phyloP scores from a whole-genome alignment of 257 asterid genomes.

The Avicennia marina region DNA sequence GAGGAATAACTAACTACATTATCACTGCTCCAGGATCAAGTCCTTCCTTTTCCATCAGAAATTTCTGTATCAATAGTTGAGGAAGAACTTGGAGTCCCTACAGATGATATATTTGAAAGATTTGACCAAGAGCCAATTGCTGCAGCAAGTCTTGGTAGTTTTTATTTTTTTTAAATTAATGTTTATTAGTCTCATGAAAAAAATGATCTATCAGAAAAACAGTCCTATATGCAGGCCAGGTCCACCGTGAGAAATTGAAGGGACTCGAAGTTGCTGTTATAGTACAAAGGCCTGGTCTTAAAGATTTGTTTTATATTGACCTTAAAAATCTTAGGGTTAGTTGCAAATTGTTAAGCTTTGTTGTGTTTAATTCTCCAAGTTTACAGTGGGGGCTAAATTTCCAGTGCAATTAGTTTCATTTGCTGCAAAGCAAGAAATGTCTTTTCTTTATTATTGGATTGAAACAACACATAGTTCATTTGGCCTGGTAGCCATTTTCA shows the following conservation, averaged over 20 bases:
- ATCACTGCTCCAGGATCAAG: no score
- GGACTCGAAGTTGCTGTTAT: no score
- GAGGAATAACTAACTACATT: no score
- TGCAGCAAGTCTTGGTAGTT: slow-evolving; percentile 91
- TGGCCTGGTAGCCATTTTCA: not conserved
- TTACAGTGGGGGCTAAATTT: not conserved
- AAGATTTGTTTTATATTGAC: no score
- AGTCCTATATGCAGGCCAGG: slow-evolving; percentile 66
- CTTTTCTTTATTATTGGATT: not conserved
- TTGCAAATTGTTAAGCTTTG: slow-evolving; percentile 8
- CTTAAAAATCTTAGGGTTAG: no score
- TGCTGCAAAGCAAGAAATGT: not conserved
- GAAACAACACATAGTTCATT: not conserved
- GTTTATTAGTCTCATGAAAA: not conserved
- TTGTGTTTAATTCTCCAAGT: not conserved
- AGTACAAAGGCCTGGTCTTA: no score
- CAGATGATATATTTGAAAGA: slow-evolving; percentile 54
- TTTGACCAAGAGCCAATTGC: slow-evolving; percentile 89
- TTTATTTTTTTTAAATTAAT: not conserved
- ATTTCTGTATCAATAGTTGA: slow-evolving; percentile 75
- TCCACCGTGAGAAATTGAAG: no score
- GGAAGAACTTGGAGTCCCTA: slow-evolving; percentile 72
- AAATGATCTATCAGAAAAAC: not conserved
- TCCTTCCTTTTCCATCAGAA: slow-evolving; percentile 90
- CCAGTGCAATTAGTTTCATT: slow-evolving; percentile 1